These are phyloP conservation scores for Rosa rugosa DNA, from an alignment of 306 rosid species.

Conservation along the genomic window DNA sequence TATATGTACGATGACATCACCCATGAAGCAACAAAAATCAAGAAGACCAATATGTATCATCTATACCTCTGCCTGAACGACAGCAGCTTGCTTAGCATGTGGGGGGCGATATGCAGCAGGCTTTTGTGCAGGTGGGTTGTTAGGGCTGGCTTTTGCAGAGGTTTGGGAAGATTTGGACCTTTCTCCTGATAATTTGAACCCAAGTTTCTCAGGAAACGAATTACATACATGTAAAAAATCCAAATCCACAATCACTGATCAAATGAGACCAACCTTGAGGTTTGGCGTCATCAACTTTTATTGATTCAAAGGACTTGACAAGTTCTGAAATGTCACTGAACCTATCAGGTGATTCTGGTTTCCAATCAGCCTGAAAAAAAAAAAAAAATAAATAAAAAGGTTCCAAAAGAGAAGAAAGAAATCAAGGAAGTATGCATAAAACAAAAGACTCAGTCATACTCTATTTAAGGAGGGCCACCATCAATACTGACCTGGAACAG, in stretches of 20 bases:
- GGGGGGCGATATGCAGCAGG: constrained; percentile 97
- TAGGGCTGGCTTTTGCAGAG: constrained; percentile 38
- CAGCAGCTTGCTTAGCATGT: constrained; percentile 78
- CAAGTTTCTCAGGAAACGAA: constrained; percentile 27
- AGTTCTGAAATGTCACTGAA: constrained; percentile 67
- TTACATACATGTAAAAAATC: constrained; percentile 9
- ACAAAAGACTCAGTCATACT: not conserved
- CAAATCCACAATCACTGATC: constrained; percentile 10
- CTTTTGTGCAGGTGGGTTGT: constrained; percentile 59
- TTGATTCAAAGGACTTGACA: constrained; percentile 54
- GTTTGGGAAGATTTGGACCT: constrained; percentile 49
- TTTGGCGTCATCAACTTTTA: constrained; percentile 58
- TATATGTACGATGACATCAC: not conserved
- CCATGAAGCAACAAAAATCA: not conserved
- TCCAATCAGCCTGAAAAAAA: constrained; percentile 82
- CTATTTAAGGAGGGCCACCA: constrained; percentile 18
- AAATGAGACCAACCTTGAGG: constrained; percentile 54
- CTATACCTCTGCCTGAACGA: constrained; percentile 81
- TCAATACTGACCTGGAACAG: constrained; percentile 72
- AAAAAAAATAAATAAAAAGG: not conserved
- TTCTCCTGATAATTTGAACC: constrained; percentile 49
- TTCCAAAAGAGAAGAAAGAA: not conserved
- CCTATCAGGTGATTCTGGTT: constrained; percentile 68
- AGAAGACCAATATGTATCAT: constrained; percentile 6
- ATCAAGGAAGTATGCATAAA: not conserved